phyloP scores from a whole-genome alignment of 2,329 filamentous ascomycete species.

The Fusarium guadeloupense region DNA sequence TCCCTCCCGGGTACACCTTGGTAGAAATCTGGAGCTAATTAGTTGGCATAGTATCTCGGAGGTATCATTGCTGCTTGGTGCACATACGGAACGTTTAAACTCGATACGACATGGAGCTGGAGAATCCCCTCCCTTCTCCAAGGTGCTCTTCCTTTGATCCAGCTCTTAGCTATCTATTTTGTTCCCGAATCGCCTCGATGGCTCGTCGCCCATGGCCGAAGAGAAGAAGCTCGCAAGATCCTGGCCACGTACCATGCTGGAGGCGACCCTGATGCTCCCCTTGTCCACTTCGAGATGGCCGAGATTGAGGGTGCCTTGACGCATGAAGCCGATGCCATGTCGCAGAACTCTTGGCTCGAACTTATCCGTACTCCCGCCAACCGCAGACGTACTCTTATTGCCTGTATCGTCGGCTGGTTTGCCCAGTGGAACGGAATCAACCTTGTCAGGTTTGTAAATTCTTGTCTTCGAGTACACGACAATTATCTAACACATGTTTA shows the following conservation, averaged over 20 bases:
- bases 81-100: slow-evolving; percentile 42
- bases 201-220: slow-evolving; percentile 47
- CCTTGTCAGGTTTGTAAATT: slow-evolving; percentile 13
- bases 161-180: slow-evolving; percentile 39
- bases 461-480: accelerated
- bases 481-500: neutral
- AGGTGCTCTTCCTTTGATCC: slow-evolving; percentile 33
- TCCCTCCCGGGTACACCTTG: accelerated
- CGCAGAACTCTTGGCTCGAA: slow-evolving; percentile 50
- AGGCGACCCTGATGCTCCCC: slow-evolving; percentile 50
- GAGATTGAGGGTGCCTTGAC: slow-evolving; percentile 52
- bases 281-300: slow-evolving; percentile 53
- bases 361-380: slow-evolving; percentile 51
- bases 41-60: slow-evolving; percentile 37
- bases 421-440: slow-evolving; percentile 40
- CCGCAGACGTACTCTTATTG: slow-evolving; percentile 38
- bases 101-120: slow-evolving; percentile 41
- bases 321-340: slow-evolving; percentile 45
- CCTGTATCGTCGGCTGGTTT: slow-evolving; percentile 32
- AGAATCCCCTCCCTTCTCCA: slow-evolving; percentile 43
- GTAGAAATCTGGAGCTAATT: neutral
- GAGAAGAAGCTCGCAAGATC: slow-evolving; percentile 50
- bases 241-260: slow-evolving; percentile 54
- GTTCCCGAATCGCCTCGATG: slow-evolving; percentile 44
- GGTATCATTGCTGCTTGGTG: slow-evolving; percentile 44